Conservation (phyloP, 805 yeast genomes). For the Metschnikowia vanudenii region DNA sequence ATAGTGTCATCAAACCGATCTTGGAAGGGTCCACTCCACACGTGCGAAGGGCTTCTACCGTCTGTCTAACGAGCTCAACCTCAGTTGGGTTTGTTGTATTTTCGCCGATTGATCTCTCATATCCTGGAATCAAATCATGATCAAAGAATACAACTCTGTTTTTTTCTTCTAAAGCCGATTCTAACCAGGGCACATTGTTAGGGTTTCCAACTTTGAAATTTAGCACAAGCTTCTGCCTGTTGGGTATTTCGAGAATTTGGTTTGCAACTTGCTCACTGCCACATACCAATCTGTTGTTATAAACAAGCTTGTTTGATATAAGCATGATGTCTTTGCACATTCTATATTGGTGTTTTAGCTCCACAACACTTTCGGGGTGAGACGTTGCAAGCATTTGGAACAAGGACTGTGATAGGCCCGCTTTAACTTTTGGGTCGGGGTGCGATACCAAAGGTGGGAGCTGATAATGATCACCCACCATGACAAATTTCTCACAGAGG, state of each 20-base stretch:
- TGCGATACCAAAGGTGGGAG: conserved; percentile 80
- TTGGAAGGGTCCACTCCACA: conserved; percentile 59
- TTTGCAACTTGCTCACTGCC: conserved; percentile 65
- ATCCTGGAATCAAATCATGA: conserved; percentile 66
- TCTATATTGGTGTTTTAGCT: conserved; percentile 79
- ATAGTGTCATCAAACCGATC: conserved; percentile 88
- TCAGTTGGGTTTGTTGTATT: conserved; percentile 74
- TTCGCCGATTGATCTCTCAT: conserved; percentile 58
- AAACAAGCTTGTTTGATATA: conserved; percentile 75
- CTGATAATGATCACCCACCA: conserved; percentile 97
- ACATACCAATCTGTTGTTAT: conserved; percentile 72
- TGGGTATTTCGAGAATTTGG: conserved; percentile 53
- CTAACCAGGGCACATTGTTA: conserved; percentile 50
- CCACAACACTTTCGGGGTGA: conserved; percentile 74
- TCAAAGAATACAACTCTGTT: conserved; percentile 74
- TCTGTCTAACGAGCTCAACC: conserved; percentile 59
- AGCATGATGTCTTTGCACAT: conserved; percentile 90
- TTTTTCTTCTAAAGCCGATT: conserved; percentile 49
- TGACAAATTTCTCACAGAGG: conserved; percentile 71
- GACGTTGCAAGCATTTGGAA: conserved; percentile 71
- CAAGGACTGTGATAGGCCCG: conserved; percentile 70
- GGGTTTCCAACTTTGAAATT: conserved; percentile 5
- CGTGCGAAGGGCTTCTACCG: conserved; percentile 54
- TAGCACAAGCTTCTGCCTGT: conserved; percentile 25
- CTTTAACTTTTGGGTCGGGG: conserved; percentile 57